Conservation (phyloP, 1,139 yeast species). For the Debaryomyces sp. region DNA sequence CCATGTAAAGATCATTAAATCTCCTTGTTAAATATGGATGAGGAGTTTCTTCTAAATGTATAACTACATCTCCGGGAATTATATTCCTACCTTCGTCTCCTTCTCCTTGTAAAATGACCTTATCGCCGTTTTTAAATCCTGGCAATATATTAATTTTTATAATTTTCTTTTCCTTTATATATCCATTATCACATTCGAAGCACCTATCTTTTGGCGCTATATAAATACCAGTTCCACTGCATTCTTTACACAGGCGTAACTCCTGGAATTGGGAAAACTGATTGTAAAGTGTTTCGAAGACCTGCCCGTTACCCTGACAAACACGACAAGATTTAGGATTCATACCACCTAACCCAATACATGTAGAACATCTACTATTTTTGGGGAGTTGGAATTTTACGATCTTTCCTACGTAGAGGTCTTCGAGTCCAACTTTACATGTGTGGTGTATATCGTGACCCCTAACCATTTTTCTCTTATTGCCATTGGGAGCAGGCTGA, state of each 20-base stretch:
- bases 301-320: slow-evolving; percentile 44
- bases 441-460: slow-evolving; percentile 49
- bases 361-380: slow-evolving; percentile 33
- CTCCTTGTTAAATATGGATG: slow-evolving; percentile 51
- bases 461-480: slow-evolving; percentile 14
- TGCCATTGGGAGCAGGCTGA: slow-evolving; percentile 22
- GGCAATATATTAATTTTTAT: slow-evolving; percentile 54
- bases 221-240: slow-evolving; percentile 40
- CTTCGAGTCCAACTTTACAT: slow-evolving; percentile 38
- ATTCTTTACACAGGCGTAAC: slow-evolving; percentile 35
- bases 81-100: slow-evolving; percentile 66
- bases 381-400: slow-evolving; percentile 45
- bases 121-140: slow-evolving; percentile 55
- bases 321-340: slow-evolving; percentile 35
- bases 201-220: slow-evolving; percentile 29
- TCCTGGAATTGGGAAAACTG: slow-evolving; percentile 39
- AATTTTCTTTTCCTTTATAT: slow-evolving; percentile 48
- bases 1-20: slow-evolving; percentile 50
- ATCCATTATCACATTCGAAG: slow-evolving; percentile 35
- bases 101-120: slow-evolving; percentile 54
- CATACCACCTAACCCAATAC: slow-evolving; percentile 43
- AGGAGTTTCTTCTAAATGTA: slow-evolving; percentile 38
- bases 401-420: slow-evolving; percentile 42
- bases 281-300: slow-evolving; percentile 33
- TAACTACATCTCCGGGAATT: slow-evolving; percentile 68